Conservation (phyloP, 345 rosid genomes). For the Citrus unshiu region DNA sequence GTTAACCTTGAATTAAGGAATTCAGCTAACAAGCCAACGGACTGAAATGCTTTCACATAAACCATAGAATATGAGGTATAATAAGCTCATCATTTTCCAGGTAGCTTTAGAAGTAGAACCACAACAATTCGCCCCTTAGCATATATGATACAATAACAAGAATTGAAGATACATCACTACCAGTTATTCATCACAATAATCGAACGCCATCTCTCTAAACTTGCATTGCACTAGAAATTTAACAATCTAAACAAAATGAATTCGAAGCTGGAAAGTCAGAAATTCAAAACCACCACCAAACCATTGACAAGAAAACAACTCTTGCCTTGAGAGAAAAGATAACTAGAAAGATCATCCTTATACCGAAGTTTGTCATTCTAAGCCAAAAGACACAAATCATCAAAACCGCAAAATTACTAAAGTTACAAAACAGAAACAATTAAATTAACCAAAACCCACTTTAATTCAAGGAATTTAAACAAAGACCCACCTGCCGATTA, state of each 20-base stretch:
- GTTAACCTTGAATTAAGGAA: neutral
- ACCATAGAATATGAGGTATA: neutral
- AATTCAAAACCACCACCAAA: neutral
- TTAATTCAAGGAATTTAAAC: neutral
- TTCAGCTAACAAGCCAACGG: neutral
- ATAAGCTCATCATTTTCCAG: neutral
- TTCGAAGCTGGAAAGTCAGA: neutral
- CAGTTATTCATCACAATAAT: neutral
- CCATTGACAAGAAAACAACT: neutral
- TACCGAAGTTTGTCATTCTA: neutral
- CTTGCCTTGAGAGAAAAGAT: neutral
- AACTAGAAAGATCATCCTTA: neutral
- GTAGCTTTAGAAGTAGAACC: neutral
- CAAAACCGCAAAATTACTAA: neutral
- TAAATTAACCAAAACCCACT: neutral
- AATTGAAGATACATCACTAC: neutral
- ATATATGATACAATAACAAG: neutral
- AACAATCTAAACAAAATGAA: neutral
- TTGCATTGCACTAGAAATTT: neutral
- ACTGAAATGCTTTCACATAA: neutral
- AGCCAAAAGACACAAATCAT: neutral
- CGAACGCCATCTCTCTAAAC: neutral
- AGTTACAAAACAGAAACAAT: neutral
- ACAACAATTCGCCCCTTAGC: no score
- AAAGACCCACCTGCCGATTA: constrained; percentile 76